phyloP scores from a whole-genome alignment of 148 eudicot species.

The Rhododendron mucronatum region DNA sequence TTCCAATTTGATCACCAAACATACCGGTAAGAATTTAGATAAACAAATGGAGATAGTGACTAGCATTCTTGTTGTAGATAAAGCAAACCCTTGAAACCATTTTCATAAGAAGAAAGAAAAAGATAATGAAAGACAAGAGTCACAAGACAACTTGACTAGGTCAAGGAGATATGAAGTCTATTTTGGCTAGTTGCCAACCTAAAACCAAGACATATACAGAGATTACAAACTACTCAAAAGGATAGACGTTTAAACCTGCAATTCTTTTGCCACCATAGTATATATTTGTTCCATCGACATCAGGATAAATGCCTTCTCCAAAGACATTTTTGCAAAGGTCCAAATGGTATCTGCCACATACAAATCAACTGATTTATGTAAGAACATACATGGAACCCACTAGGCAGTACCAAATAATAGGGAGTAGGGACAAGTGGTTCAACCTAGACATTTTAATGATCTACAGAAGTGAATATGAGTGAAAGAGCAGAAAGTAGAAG shows the following conservation, averaged over 20 bases:
- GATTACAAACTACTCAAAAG: neutral
- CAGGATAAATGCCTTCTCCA: slow-evolving; percentile 81
- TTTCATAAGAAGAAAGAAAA: neutral
- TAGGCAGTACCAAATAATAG: neutral
- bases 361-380: neutral
- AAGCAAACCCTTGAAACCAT: neutral
- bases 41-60: neutral
- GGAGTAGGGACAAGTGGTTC: neutral
- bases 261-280: slow-evolving; percentile 90
- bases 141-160: neutral
- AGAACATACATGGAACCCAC: neutral
- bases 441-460: neutral
- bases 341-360: slow-evolving; percentile 83
- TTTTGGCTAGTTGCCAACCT: neutral
- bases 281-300: slow-evolving; percentile 77
- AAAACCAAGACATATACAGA: neutral
- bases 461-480: neutral
- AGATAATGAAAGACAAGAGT: neutral
- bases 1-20: neutral
- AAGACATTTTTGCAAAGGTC: slow-evolving; percentile 97
- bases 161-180: neutral
- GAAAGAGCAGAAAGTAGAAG: neutral
- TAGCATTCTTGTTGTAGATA: neutral
- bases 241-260: slow-evolving; percentile 52
- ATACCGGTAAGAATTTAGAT: neutral